Evolutionary conservation across 73 alveolate genomes (phyloP).

Genomic region (Symbiodinium natans): DNA sequence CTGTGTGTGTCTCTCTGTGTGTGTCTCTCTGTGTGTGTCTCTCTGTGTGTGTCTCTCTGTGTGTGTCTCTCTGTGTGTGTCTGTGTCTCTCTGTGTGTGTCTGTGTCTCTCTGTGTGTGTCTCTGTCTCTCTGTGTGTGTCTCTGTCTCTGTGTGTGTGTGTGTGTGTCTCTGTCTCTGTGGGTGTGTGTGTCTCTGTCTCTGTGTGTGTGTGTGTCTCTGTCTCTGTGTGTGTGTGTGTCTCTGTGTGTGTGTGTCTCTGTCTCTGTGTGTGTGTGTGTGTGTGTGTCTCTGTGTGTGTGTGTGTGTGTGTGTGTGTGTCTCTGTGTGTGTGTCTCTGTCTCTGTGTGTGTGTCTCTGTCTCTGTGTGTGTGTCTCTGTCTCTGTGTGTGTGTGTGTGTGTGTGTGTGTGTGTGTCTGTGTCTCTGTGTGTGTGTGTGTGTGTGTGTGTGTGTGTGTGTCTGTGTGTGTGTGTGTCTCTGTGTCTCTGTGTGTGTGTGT

Average conservation of each 20-base stretch:
- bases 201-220: not conserved
- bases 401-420: too few relatives aligned
- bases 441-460: too few relatives aligned
- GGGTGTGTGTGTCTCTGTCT: not conserved
- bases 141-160: not conserved
- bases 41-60: too few relatives aligned
- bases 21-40: too few relatives aligned
- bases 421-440: too few relatives aligned
- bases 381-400: not conserved
- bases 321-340: not conserved
- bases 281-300: not conserved
- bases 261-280: not conserved
- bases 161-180: not conserved
- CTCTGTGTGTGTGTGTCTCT: not conserved
- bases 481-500: too few relatives aligned
- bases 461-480: too few relatives aligned
- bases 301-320: too few relatives aligned
- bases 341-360: not conserved
- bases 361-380: not conserved
- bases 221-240: not conserved
- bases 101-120: conserved; percentile 4
- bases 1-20: too few relatives aligned
- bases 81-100: not conserved
- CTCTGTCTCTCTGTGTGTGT: conserved; percentile 12
- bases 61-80: conserved; percentile 1